Conservation (phyloP, 78 protist species). For the Diacronema lutheri region DNA sequence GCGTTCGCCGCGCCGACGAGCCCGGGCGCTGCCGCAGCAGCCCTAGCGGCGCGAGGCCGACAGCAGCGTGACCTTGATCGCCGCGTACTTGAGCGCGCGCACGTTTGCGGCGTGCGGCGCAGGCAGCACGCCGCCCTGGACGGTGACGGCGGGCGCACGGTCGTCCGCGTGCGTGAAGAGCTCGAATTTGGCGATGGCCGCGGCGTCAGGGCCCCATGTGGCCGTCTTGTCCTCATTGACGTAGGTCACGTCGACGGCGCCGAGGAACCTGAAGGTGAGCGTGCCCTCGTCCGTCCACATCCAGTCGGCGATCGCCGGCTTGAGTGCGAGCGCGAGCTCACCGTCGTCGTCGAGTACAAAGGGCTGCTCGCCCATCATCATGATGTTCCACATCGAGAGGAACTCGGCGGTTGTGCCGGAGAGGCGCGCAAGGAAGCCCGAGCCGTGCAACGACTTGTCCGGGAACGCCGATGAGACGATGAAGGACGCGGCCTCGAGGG, state of each 20-base stretch:
- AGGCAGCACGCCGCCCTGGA: too few relatives aligned
- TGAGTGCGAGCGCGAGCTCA: not conserved
- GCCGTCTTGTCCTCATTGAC: not conserved
- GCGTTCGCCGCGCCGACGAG: too few relatives aligned
- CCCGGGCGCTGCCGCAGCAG: too few relatives aligned
- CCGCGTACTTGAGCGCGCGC: too few relatives aligned
- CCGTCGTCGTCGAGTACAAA: not conserved
- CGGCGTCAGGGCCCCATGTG: too few relatives aligned
- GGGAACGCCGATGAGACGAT: not conserved
- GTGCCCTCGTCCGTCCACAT: not conserved
- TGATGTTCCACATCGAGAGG: not conserved
- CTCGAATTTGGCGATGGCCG: too few relatives aligned
- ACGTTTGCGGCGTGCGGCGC: too few relatives aligned
- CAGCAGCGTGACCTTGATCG: too few relatives aligned
- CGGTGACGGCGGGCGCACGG: too few relatives aligned
- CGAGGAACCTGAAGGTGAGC: not conserved
- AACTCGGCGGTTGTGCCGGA: not conserved
- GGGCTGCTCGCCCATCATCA: not conserved
- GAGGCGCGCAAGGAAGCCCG: not conserved
- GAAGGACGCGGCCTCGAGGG: not conserved
- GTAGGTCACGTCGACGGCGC: not conserved
- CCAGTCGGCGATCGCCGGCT: not conserved
- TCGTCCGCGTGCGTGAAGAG: too few relatives aligned
- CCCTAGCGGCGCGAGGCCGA: too few relatives aligned
- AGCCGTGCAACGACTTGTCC: not conserved